Evolutionary conservation across 805 yeast species (phyloP), one percentile per base, ranked within the genome.

Genomic region (Brettanomyces custersianus): DNA sequence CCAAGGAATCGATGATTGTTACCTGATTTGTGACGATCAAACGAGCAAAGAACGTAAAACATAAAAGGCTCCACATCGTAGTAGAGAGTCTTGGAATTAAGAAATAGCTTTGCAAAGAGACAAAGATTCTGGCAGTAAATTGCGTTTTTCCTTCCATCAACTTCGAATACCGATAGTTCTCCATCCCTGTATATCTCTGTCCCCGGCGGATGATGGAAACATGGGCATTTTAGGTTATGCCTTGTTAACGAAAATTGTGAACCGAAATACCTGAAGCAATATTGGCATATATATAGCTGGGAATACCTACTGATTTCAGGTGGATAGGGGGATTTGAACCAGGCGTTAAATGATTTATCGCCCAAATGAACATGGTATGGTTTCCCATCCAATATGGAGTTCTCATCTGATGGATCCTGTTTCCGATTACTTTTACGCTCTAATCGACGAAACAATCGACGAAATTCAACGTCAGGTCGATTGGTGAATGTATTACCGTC

Each of bases 51-150:
- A 2, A 88, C 76, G 57, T 90, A 92, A 52, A 92, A 92, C 52
- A 82, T 72, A 48, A 90, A 90, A 1, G 97, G 96, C 55, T 92
- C 96, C 30, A 90, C 97, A 51, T 92, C 97, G 53, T 86, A 86
- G 53, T 87, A 88, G 35, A 92, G 63, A 0, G 96, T 86, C 52
- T 92, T 92, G 2, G 96, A 85, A 55, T 88, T 85, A 35, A 92
- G 65, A 50, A 88, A 92, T 40, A 87, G 60, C 54, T 90, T 92
- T 3, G 96, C 95, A 45, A 92, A 57, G 29, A 90, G 64, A 62
- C 98, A 92, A 37, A 92, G 59, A 52, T 86, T 87, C 54, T 87
- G 96, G 57, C 96, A 87, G 52, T 81, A 90, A 35, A 72, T 68
- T 12, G 79, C 77, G 48, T 82, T 77, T 42, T 81, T 82, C 24